Base-by-base conservation (phyloP, 768 basidiomycete species). In the Tremella fuciformis region DNA sequence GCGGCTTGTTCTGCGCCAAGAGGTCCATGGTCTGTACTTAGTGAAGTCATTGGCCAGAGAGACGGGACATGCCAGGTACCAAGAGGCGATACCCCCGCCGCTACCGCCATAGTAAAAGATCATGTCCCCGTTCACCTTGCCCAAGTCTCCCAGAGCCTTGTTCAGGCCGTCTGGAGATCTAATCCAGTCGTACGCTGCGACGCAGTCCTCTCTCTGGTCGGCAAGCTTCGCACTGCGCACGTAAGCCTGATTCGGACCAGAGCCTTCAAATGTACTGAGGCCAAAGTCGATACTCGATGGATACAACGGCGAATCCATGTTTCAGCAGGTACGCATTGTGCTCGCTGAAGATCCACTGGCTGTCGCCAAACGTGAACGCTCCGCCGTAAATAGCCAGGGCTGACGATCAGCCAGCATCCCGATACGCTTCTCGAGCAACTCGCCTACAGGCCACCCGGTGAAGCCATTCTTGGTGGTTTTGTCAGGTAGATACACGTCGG, bases 181-280 rank as follows among this genome's bases (percentile, higher is more conserved):
- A 29, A 29, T 21, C 49, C 49, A 50, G 3, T 29, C 8, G 25
- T 50, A 50, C 16, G 21, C 49, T 7, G 8, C 49, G 6, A 50
- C 8, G 8, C 49, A 50, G n/a, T 50, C 49, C 25, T 50, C 49
- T 8, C 49, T 7, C 25, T 50, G 49, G 3, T 50, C 21, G 7
- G 15, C 4, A 4, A 6, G 42, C 8, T 15, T n/a, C 22, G 15
- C 42, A 15, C 42, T 46, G 42, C 7, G 42, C 7, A 46, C 7
- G 42, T 18, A 4, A 46, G 42, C 22, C 18, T 11, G 18, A 18
- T 11, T n/a, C 13, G 18, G 11, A 41, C 18, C 13, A 41, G n/a
- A n/a, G n/a, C n/a, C 39, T 11, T 41, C 18, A 41, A 41, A 21
- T 19, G 8, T n/a, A 50, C 49, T 50, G 49, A 50, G 49, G 49